phyloP scores from a whole-genome alignment of 495 filamentous ascomycete species.

The Ramalina peruviana region DNA sequence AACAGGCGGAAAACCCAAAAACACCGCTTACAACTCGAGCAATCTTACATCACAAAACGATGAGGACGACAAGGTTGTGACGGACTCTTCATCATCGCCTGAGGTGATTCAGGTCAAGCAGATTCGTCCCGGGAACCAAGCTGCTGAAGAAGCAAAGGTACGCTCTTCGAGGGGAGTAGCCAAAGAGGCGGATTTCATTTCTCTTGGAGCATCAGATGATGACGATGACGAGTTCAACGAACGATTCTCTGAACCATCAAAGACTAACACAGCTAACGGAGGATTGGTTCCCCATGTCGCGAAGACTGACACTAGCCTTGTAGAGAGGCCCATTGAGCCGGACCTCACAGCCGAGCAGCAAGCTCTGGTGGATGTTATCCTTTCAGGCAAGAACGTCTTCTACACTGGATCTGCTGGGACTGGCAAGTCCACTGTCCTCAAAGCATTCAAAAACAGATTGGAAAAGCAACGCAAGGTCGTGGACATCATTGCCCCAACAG shows the following conservation, averaged over 20 bases:
- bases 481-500: slow-evolving; percentile 42
- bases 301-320: too few species aligned
- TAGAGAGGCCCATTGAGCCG: slow-evolving; percentile 2
- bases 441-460: slow-evolving; percentile 29
- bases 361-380: slow-evolving; percentile 32
- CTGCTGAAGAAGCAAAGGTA: not conserved
- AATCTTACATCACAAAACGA: not conserved
- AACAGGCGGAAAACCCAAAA: not conserved
- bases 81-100: not conserved
- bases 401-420: slow-evolving; percentile 48
- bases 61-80: not conserved
- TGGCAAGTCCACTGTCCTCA: slow-evolving; percentile 45
- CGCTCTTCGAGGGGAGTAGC: not conserved
- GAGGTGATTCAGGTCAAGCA: not conserved
- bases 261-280: not conserved
- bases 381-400: slow-evolving; percentile 40
- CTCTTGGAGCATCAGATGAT: not conserved
- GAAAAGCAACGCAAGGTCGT: slow-evolving; percentile 21
- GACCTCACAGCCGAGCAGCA: slow-evolving; percentile 32
- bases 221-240: not conserved
- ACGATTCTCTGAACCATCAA: too few species aligned
- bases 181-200: not conserved
- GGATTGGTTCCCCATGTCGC: too few species aligned
- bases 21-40: not conserved
- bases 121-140: not conserved